phyloP scores from a whole-genome alignment of 768 basidiomycete species.

The Pulveroboletus ravenelii region DNA sequence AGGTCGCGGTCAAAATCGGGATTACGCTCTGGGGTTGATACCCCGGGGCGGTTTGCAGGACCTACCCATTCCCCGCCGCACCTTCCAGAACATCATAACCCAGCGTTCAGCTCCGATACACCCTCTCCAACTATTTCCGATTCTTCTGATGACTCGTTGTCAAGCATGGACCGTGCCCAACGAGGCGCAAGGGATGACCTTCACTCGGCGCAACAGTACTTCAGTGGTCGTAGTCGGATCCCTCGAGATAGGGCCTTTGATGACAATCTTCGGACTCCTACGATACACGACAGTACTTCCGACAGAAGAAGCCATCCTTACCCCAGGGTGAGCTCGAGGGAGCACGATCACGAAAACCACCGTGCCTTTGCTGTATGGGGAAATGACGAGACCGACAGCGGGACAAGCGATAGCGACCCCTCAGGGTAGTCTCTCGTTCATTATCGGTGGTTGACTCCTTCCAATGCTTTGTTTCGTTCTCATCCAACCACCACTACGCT shows the following conservation, averaged over 20 bases:
- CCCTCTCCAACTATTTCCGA: slow-evolving; percentile 37
- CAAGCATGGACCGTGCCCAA: slow-evolving; percentile 35
- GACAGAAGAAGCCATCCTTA: slow-evolving; percentile 15
- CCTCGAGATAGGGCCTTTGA: slow-evolving; percentile 58
- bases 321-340: slow-evolving; percentile 11
- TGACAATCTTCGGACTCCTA: slow-evolving; percentile 59
- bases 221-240: slow-evolving; percentile 51
- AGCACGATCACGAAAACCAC: slow-evolving; percentile 29
- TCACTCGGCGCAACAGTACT: slow-evolving; percentile 32
- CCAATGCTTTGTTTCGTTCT: slow-evolving; percentile 1
- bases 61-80: slow-evolving; percentile 46
- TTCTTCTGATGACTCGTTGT: slow-evolving; percentile 35
- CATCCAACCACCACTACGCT: neutral
- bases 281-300: slow-evolving; percentile 35
- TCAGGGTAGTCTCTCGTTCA: slow-evolving; percentile 11
- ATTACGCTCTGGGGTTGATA: slow-evolving; percentile 55
- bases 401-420: slow-evolving; percentile 66
- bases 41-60: slow-evolving; percentile 55
- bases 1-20: slow-evolving; percentile 37
- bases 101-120: slow-evolving; percentile 30
- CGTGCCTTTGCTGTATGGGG: slow-evolving; percentile 84
- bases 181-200: slow-evolving; percentile 53
- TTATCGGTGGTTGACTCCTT: neutral
- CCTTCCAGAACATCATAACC: slow-evolving; percentile 14
- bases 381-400: slow-evolving; percentile 84